A percentile compares a stretch with the other conserved stretches of the same genome.
Conservation (phyloP, 2,329 filamentous ascomycete species). For the Stagonosporopsis cucurbitacearum region DNA sequence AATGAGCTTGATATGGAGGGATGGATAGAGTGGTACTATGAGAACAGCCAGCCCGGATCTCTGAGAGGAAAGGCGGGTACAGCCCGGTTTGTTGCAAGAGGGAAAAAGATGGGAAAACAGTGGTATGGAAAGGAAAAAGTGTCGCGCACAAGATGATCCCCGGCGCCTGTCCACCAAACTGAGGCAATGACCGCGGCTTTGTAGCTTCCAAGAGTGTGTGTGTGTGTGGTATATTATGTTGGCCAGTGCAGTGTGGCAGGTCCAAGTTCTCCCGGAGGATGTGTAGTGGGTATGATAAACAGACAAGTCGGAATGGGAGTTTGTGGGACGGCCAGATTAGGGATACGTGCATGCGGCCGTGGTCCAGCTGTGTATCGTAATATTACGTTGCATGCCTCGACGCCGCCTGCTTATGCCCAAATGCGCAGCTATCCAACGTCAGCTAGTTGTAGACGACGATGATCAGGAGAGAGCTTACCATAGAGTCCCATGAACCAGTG, state of each 20-base stretch:
- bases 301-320: conserved; percentile 24
- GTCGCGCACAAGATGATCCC: conserved; percentile 36
- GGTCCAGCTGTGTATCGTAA: conserved; percentile 42
- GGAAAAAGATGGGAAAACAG: conserved; percentile 32
- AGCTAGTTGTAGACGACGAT: conserved; percentile 23
- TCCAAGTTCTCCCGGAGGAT: conserved; percentile 30
- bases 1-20: conserved; percentile 19
- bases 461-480: conserved; percentile 69
- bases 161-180: conserved; percentile 41
- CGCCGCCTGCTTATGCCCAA: conserved; percentile 54
- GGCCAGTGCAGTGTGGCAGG: conserved; percentile 31
- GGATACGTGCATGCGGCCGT: conserved; percentile 37
- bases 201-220: conserved; percentile 32
- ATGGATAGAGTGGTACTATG: conserved; percentile 28
- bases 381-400: conserved; percentile 35
- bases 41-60: conserved; percentile 37
- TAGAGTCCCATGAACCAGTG: conserved; percentile 98
- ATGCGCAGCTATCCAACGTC: conserved; percentile 55
- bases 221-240: conserved; percentile 42
- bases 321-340: conserved; percentile 29
- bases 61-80: conserved; percentile 19
- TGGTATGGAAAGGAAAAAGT: conserved; percentile 44
- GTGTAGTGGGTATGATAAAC: conserved; percentile 41
- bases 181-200: conserved; percentile 34
- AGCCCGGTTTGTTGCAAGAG: conserved; percentile 28